Evolutionary conservation across 208 protist species (phyloP), one percentile per base, ranked within the genome.

Genomic region (Leishmania lainsoni): DNA sequence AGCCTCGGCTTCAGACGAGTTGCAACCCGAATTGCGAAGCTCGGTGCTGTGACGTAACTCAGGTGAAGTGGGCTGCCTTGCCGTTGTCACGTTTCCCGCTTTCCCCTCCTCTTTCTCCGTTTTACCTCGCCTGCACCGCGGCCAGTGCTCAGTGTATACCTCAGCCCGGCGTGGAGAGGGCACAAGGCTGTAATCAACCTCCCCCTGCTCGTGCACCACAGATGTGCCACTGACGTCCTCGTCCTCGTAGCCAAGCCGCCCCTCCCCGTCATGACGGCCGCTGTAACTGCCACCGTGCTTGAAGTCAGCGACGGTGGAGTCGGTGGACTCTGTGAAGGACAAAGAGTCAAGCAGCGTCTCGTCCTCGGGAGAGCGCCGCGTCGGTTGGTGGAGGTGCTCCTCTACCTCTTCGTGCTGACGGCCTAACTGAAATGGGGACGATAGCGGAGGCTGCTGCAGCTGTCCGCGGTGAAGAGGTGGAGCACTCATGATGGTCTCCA

Each of bases 321-420:
- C 51, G 14, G 74, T 75, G 4, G 52, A 74, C 63, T 75, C 51
- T 2, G 49, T 61, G 32, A 54, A 68, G 22, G 79, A 83, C 17
- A 83, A 58, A 2, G 80, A 75, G 35, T 83, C 80, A 20, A n/a
- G 59, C 74, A 79, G 80, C 26, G 65, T 39, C 10, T 74, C 66
- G 16, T 54, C 63, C 35, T 54, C 80, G 5, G 74, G n/a, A 61
- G n/a, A 39, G 72, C 26, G 72, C 72, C 10, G 72, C 5, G 12
- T 10, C 51, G 0, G 49, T 49, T 73, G 65, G 49, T 65, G n/a
- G 76, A 20, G n/a, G 26, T 32, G 29, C 42, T 61, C 54, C 12
- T 75, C 56, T 12, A 79, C 48, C 26, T 71, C 77, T 48, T 76
- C 73, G n/a, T 45, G 58, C 5, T 39, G 59, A 51, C 75, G 77